phyloP scores from a whole-genome alignment of 177 flowering plant species.

The Vitis hybrid region DNA sequence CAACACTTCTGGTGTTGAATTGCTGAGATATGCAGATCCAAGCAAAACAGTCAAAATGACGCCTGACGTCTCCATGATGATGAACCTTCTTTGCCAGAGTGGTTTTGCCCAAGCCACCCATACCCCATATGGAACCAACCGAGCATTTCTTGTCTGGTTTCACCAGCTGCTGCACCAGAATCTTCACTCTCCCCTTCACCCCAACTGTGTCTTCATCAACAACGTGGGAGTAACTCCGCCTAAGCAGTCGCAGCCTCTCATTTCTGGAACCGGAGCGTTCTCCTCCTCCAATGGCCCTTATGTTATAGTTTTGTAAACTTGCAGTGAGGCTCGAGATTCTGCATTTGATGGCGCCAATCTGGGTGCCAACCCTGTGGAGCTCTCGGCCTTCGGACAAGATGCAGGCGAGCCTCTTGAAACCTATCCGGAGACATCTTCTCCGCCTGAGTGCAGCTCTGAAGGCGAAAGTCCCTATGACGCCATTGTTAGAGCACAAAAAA shows the following conservation, averaged over 20 bases:
- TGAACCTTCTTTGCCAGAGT: slow-evolving; percentile 25
- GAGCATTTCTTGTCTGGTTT: neutral
- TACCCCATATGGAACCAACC: slow-evolving; percentile 20
- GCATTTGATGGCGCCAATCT: slow-evolving; percentile 4
- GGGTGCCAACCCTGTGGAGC: neutral
- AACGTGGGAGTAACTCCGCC: slow-evolving; percentile 9
- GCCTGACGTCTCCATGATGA: slow-evolving; percentile 8
- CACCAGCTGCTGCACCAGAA: slow-evolving; percentile 4
- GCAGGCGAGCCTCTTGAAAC: too few species aligned
- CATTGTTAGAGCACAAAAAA: too few species aligned
- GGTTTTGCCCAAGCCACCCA: slow-evolving; percentile 38
- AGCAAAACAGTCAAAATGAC: slow-evolving; percentile 21
- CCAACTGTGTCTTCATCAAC: slow-evolving; percentile 22
- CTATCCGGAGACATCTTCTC: neutral
- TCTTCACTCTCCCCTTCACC: slow-evolving; percentile 7
- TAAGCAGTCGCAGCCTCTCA: neutral
- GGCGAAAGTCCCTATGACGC: slow-evolving; percentile 14
- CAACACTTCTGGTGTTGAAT: slow-evolving; percentile 11
- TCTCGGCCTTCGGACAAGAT: too few species aligned
- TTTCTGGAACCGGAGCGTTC: neutral
- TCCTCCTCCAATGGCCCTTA: neutral
- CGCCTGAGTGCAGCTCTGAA: slow-evolving; percentile 1
- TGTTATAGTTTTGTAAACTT: slow-evolving; percentile 13
- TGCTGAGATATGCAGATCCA: slow-evolving; percentile 37
- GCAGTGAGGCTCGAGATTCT: slow-evolving; percentile 10